A percentile compares a stretch with the other conserved stretches of the same genome.
Evolutionary conservation across 345 rosid species (phyloP).

Genomic region (Salix dunnii): DNA sequence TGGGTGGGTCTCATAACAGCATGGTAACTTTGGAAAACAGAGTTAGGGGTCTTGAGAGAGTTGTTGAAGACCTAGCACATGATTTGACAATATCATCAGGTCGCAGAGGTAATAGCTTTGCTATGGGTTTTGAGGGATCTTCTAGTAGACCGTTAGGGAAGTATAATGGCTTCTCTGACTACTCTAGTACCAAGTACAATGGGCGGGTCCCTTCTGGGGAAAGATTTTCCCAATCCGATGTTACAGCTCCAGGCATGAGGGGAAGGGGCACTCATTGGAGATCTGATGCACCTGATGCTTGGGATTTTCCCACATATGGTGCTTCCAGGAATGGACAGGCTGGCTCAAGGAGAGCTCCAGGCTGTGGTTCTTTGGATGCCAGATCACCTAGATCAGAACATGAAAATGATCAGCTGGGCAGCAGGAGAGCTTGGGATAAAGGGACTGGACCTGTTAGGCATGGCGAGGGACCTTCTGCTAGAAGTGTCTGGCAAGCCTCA

Average conservation of each 20-base stretch:
- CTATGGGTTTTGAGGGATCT: conserved; percentile 63
- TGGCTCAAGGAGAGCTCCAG: conserved; percentile 57
- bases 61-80: conserved; percentile 89
- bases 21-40: conserved; percentile 90
- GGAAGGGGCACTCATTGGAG: conserved; percentile 78
- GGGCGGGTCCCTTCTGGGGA: conserved; percentile 70
- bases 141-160: conserved; percentile 53
- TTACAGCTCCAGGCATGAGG: conserved; percentile 47
- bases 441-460: conserved; percentile 65
- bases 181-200: conserved; percentile 55
- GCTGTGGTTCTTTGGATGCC: conserved; percentile 41
- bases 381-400: conserved; percentile 73
- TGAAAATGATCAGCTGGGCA: conserved; percentile 64
- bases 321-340: conserved; percentile 70
- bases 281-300: conserved; percentile 62
- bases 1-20: conserved; percentile 97
- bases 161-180: conserved; percentile 69
- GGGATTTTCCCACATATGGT: conserved; percentile 67
- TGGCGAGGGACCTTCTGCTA: conserved; percentile 98
- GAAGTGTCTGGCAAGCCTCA: conserved; percentile 99
- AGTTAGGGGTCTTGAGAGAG: conserved; percentile 94
- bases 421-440: conserved; percentile 87
- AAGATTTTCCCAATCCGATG: conserved; percentile 70
- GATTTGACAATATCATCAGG: conserved; percentile 85
- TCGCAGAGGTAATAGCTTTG: conserved; percentile 57